Evolutionary conservation across 2,329 filamentous ascomycete genomes (phyloP).

Genomic region (Myriosclerotinia scirpicola): DNA sequence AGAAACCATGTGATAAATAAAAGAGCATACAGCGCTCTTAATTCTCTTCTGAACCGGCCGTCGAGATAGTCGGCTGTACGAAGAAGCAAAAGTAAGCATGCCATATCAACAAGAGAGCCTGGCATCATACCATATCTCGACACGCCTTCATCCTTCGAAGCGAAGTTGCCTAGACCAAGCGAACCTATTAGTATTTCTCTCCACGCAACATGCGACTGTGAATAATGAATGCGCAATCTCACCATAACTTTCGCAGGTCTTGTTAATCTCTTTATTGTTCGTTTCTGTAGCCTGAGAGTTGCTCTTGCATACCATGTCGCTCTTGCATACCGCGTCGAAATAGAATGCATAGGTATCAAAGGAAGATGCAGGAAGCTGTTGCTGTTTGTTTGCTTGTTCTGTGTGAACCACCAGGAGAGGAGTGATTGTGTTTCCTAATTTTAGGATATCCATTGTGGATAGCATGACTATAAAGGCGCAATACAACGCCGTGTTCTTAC

Average conservation of each 20-base stretch:
- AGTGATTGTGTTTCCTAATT: no score
- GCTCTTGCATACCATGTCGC: background rate
- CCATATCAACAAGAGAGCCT: background rate
- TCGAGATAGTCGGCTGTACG: background rate
- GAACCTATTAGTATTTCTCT: background rate
- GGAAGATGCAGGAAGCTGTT: background rate
- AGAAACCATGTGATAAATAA: background rate
- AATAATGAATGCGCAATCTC: background rate
- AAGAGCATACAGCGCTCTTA: background rate
- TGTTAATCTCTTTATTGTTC: background rate
- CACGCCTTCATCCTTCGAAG: background rate
- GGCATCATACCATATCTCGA: background rate
- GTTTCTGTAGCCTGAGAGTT: background rate
- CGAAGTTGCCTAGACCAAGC: background rate
- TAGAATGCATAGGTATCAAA: background rate
- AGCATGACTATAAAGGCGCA: background rate
- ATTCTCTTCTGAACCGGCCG: background rate
- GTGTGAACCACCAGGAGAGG: no score
- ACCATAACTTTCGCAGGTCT: background rate
- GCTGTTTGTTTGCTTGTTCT: background rate
- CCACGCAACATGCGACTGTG: background rate
- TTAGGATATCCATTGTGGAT: background rate
- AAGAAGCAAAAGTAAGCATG: background rate
- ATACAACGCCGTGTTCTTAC: no score
- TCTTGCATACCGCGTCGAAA: background rate